Evolutionary conservation across 1,284 basidiomycete species (phyloP).

Genomic region (Malassezia sp.): DNA sequence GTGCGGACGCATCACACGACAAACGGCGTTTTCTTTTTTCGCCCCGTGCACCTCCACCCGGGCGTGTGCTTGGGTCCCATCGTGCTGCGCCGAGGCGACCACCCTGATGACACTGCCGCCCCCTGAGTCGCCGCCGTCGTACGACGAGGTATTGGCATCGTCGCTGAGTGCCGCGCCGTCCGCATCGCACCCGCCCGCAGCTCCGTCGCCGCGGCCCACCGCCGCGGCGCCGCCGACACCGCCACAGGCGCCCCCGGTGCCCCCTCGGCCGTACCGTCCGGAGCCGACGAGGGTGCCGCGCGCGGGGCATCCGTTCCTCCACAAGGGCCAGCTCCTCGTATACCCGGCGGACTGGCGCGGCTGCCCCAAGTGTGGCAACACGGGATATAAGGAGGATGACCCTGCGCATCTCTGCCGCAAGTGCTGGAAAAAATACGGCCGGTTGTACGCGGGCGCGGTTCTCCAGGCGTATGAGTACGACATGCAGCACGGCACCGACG

Average conservation of each 20-base stretch:
- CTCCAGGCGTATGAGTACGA: constrained; percentile 9
- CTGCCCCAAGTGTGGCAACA: constrained; percentile 14
- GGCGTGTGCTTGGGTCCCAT: too few relatives aligned
- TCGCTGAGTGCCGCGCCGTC: background rate
- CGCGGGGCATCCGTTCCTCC: constrained; percentile 10
- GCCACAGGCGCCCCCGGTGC: background rate
- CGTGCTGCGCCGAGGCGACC: too few relatives aligned
- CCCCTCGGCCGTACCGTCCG: background rate
- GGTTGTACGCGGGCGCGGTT: constrained; percentile 3
- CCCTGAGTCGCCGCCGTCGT: constrained; percentile 9
- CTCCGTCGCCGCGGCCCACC: background rate
- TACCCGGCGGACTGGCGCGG: constrained; percentile 6
- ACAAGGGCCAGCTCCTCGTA: constrained; percentile 11
- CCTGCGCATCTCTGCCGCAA: constrained; percentile 5
- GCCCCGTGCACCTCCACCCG: too few relatives aligned
- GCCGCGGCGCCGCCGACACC: too few relatives aligned
- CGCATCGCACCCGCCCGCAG: too few relatives aligned
- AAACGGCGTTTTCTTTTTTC: too few relatives aligned
- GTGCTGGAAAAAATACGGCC: constrained; percentile 17
- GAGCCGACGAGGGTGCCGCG: background rate
- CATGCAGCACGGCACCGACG: background rate
- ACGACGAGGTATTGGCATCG: background rate
- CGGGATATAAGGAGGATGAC: constrained; percentile 12
- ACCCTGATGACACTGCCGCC: too few relatives aligned
- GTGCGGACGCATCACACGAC: too few relatives aligned